phyloP scores from a whole-genome alignment of 352 stramenopile species.

The Pythium myriotylum region DNA sequence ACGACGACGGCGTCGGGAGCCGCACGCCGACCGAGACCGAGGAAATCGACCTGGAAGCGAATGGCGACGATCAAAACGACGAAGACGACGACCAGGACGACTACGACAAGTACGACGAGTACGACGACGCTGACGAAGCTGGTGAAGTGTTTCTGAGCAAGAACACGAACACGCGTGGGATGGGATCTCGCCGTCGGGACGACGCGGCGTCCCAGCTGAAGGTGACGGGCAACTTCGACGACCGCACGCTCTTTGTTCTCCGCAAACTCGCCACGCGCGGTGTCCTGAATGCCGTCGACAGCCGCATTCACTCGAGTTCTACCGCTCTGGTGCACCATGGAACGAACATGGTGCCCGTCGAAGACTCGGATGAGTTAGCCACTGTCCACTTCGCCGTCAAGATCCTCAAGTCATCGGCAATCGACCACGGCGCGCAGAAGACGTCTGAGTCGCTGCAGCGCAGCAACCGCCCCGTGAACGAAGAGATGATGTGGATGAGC shows the following conservation, averaged over 20 bases:
- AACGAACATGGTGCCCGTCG: conserved; percentile 41
- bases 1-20: background rate
- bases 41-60: background rate
- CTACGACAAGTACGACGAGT: conserved; percentile 22
- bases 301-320: conserved; percentile 56
- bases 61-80: conserved; percentile 11
- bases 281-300: conserved; percentile 44
- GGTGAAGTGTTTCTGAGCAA: conserved; percentile 28
- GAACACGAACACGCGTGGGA: conserved; percentile 4
- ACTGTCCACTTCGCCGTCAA: conserved; percentile 71
- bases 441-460: conserved; percentile 50
- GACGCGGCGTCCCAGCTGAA: conserved; percentile 7
- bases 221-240: conserved; percentile 21
- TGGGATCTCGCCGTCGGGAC: conserved; percentile 5
- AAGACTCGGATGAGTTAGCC: conserved; percentile 38
- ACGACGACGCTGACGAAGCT: conserved; percentile 27
- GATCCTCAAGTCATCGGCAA: conserved; percentile 70
- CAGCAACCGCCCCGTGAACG: conserved; percentile 37
- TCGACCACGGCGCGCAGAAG: conserved; percentile 48
- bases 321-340: conserved; percentile 56
- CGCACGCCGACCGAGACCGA: conserved; percentile 2
- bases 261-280: conserved; percentile 17
- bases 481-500: conserved; percentile 58
- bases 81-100: conserved; percentile 30
- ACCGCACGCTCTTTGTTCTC: conserved; percentile 25